Base-by-base conservation (phyloP, 1,139 yeast genomes). In the Kodamaea sp. region DNA sequence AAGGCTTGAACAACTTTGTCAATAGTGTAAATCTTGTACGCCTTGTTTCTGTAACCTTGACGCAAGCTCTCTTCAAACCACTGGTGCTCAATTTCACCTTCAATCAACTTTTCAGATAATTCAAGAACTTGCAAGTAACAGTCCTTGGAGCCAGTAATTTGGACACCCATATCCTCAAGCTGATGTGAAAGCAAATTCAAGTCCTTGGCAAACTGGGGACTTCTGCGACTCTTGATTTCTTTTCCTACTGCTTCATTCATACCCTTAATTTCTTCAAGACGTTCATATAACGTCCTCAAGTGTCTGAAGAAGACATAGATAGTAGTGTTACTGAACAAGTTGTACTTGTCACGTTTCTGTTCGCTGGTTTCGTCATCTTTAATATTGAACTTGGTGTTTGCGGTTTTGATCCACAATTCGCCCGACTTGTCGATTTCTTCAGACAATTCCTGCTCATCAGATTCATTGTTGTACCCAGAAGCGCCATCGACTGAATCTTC, bases 31-130 rank as follows among this genome's bases (percentile, higher is more conserved):
- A 92, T 64, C 59, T 87, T 88, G 66, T 86, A 94, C 0, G 97
- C 98, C 46, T 81, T 83, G 62, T 92, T 94, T 51, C 94, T 79
- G 66, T 87, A 92, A 0, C 95, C 97, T 67, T 90, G 97, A 46
- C 99, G 87, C 42, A 94, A 66, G 15, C 96, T 76, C 59, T 92
- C 98, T 65, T 92, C 99, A 57, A 86, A 92, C 86, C 94, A 84
- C 59, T 85, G 95, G 47, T 89, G 96, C 51, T 92, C 98, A 35
- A 92, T 68, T 26, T 89, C 95, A 19, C 96, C 96, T 51, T 88
- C 95, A 45, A 94, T 85, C 34, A 90, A 68, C 45, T 80, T 77
- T 48, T 80, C 89, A 36, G 95, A 77, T 39, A 92, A 69, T 2
- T 67, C 68, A 40, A 92, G 67, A 13, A 89, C 76, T 60, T 92